These are phyloP conservation scores for Ramularia endophylla DNA, from an alignment of 2,329 filamentous ascomycete species.

Conservation along the genomic window DNA sequence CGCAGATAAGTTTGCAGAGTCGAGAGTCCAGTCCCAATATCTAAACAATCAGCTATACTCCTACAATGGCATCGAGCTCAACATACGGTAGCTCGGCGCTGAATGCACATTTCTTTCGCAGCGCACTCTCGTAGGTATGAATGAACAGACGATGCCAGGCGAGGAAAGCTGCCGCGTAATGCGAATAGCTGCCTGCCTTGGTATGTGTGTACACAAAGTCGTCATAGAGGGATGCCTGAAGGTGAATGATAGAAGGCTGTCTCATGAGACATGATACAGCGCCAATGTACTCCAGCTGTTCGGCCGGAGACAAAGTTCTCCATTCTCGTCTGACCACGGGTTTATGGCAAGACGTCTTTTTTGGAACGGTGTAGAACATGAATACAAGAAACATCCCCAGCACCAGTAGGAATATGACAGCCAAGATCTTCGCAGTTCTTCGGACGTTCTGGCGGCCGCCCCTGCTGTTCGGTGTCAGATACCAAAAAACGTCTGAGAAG, in stretches of 20 bases:
- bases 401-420: no score
- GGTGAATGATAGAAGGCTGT: neutral
- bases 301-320: neutral
- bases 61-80: neutral
- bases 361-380: no score
- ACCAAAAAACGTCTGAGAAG: no score
- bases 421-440: no score
- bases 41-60: neutral
- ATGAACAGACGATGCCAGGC: constrained; percentile 16
- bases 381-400: no score
- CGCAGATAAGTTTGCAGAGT: constrained; percentile 10
- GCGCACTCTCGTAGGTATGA: constrained; percentile 10
- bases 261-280: constrained; percentile 1
- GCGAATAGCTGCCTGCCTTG: neutral
- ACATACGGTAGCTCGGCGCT: constrained; percentile 11
- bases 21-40: constrained; percentile 27
- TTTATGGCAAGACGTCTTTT: no score
- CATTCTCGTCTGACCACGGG: neutral
- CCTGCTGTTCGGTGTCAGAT: no score
- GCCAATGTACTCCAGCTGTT: constrained; percentile 1
- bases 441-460: no score
- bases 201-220: neutral
- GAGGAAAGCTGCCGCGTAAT: constrained; percentile 7
- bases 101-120: constrained; percentile 11
- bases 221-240: neutral